A percentile compares a stretch with the other conserved stretches of the same genome.
These are phyloP conservation scores for Simplicillium aogashimaense DNA, from an alignment of 2,329 filamentous ascomycete species.

Conservation along the genomic window DNA sequence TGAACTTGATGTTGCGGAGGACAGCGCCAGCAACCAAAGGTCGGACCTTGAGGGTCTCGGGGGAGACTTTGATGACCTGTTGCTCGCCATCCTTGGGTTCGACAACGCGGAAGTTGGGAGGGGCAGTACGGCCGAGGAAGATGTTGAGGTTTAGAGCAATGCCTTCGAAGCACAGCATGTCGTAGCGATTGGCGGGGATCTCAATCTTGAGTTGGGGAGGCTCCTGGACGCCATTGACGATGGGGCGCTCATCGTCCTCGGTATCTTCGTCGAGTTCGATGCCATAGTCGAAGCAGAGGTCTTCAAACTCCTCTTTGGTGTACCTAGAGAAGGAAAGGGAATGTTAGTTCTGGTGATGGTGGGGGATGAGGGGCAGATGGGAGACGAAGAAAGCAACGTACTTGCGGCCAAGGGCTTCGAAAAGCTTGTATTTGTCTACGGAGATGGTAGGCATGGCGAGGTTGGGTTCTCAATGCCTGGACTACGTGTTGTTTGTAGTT, in stretches of 20 bases:
- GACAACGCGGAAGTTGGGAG: slow-evolving; percentile 72
- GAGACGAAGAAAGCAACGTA: slow-evolving; percentile 27
- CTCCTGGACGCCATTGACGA: slow-evolving; percentile 72
- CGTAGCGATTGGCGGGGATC: slow-evolving; percentile 87
- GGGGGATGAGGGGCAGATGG: slow-evolving; percentile 9
- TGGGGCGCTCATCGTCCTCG: slow-evolving; percentile 61
- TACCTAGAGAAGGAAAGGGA: slow-evolving; percentile 42
- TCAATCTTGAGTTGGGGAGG: slow-evolving; percentile 94
- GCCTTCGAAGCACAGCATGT: slow-evolving; percentile 96
- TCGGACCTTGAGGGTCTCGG: slow-evolving; percentile 67
- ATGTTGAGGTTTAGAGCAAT: slow-evolving; percentile 94
- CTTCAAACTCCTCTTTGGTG: slow-evolving; percentile 91
- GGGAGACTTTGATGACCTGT: slow-evolving; percentile 70
- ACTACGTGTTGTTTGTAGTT: background rate
- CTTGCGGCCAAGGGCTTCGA: slow-evolving; percentile 82
- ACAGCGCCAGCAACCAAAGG: slow-evolving; percentile 86
- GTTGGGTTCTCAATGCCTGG: slow-evolving; percentile 14
- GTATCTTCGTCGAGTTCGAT: slow-evolving; percentile 98
- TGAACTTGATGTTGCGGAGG: slow-evolving; percentile 84
- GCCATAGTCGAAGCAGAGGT: slow-evolving; percentile 96
- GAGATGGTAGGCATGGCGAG: slow-evolving; percentile 83
- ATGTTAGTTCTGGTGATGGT: slow-evolving; percentile 10
- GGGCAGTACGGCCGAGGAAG: slow-evolving; percentile 66
- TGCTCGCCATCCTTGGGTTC: slow-evolving; percentile 63
- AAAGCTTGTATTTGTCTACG: slow-evolving; percentile 93